Percentiles rank a stretch among this genome's conserved stretches.
These are phyloP conservation scores for Pterula multifida DNA, from an alignment of 1,284 basidiomycete species.

Conservation along the genomic window DNA sequence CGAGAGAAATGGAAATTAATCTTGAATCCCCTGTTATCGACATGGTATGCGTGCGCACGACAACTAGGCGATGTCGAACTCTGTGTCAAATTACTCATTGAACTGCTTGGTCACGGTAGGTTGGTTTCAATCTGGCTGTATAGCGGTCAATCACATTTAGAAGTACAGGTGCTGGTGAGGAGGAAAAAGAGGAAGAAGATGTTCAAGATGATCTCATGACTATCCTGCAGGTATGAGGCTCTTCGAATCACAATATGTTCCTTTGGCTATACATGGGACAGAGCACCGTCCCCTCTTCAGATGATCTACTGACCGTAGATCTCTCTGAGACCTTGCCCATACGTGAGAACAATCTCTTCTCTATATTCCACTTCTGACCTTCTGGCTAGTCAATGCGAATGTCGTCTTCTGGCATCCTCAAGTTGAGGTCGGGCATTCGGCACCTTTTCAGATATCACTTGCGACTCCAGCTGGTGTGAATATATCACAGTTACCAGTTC, in stretches of 20 bases:
- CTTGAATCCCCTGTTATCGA: conserved; percentile 55
- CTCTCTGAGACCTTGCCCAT: conserved; percentile 49
- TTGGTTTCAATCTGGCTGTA: conserved; percentile 2
- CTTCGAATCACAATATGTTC: no score
- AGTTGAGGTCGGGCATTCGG: conserved; percentile 45
- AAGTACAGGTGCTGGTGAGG: conserved; percentile 18
- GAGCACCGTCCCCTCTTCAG: conserved; percentile 57
- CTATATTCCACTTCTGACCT: background rate
- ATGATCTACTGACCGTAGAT: conserved; percentile 47
- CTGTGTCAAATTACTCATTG: conserved; percentile 62
- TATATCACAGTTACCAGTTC: conserved; percentile 45
- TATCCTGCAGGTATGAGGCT: conserved; percentile 40
- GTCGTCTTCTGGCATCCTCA: conserved; percentile 61
- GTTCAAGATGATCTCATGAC: conserved; percentile 56
- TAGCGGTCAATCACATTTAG: conserved; percentile 5
- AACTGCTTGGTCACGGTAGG: conserved; percentile 69
- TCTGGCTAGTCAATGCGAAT: conserved; percentile 43
- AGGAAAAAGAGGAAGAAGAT: conserved; percentile 32
- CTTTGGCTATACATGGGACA: no score
- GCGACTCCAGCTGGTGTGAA: conserved; percentile 31
- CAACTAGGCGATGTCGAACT: conserved; percentile 64
- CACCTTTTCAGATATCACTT: conserved; percentile 64
- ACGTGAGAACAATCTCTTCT: conserved; percentile 18
- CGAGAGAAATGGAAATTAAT: conserved; percentile 67
- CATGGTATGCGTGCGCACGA: conserved; percentile 75